phyloP scores from a whole-genome alignment of 208 protist genomes.

The Herpetomonas samuelpessoai region DNA sequence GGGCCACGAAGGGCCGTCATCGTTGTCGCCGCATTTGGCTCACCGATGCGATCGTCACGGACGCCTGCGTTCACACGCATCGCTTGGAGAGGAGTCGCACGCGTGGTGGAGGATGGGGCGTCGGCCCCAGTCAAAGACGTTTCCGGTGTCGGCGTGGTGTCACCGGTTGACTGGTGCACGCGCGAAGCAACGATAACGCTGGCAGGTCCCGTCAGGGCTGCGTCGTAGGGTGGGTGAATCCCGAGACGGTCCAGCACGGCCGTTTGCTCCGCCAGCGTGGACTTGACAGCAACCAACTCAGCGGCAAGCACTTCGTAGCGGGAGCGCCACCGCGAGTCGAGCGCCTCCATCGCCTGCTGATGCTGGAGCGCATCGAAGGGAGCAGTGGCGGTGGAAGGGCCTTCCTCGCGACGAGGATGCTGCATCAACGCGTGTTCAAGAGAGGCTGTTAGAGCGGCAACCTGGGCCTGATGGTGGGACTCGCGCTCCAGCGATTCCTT shows the following conservation, averaged over 20 bases:
- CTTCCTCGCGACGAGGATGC: too few species aligned
- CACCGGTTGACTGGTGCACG: too few species aligned
- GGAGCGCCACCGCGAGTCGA: conserved; percentile 7
- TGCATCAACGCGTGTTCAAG: neutral
- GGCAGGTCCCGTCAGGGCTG: conserved; percentile 23
- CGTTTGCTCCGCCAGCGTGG: conserved; percentile 47
- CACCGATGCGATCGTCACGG: too few species aligned
- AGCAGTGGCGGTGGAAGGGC: too few species aligned
- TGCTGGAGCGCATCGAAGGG: too few species aligned
- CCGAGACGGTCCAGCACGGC: conserved; percentile 65
- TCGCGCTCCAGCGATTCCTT: neutral
- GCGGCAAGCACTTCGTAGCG: conserved; percentile 29
- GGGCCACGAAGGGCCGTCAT: too few species aligned
- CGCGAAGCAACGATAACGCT: conserved; percentile 9
- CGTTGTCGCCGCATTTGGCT: too few species aligned
- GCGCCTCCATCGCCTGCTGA: neutral
- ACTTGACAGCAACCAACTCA: conserved; percentile 46
- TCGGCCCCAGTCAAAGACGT: too few species aligned
- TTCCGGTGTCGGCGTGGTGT: too few species aligned
- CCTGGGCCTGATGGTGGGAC: neutral
- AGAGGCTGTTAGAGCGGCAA: neutral
- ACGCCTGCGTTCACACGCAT: too few species aligned
- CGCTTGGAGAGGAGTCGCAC: too few species aligned
- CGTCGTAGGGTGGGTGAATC: conserved; percentile 40
- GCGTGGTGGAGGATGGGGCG: too few species aligned